Percentiles rank a stretch among this genome's conserved stretches.
Evolutionary conservation across 257 asterid genomes (phyloP).

Genomic region (Scutellaria baicalensis): DNA sequence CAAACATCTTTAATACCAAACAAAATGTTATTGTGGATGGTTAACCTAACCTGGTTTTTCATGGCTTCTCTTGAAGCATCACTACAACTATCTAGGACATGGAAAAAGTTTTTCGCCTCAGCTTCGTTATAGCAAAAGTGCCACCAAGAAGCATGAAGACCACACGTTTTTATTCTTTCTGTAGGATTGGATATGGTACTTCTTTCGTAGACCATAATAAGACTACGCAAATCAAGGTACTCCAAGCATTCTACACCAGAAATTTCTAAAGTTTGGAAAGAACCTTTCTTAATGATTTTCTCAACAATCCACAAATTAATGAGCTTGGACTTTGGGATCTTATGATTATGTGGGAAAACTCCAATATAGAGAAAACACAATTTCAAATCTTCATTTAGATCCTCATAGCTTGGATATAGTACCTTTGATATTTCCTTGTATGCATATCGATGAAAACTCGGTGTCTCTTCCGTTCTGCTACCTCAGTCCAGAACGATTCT

Average conservation of each 20-base stretch:
- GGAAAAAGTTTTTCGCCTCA: background rate
- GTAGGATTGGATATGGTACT: background rate
- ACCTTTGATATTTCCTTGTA: background rate
- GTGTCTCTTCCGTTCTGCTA: background rate
- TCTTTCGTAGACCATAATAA: background rate
- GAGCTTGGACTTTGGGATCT: background rate
- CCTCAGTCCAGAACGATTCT: background rate
- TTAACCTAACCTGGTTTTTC: background rate
- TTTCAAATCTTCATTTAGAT: background rate
- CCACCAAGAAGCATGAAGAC: background rate
- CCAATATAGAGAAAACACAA: background rate
- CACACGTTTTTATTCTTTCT: background rate
- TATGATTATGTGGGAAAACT: background rate
- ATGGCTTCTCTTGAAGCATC: background rate
- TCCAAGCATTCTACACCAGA: background rate
- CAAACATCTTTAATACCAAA: background rate
- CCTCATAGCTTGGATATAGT: background rate
- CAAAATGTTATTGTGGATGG: background rate
- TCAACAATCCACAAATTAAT: background rate
- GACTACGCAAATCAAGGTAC: background rate
- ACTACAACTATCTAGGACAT: background rate
- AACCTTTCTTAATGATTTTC: background rate
- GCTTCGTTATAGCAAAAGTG: background rate
- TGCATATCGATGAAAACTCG: background rate
- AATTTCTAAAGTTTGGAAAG: too few species aligned